Evolutionary conservation across 257 asterid species (phyloP), one percentile per base, ranked within the genome.

Genomic region (Nicotiana attenuata): DNA sequence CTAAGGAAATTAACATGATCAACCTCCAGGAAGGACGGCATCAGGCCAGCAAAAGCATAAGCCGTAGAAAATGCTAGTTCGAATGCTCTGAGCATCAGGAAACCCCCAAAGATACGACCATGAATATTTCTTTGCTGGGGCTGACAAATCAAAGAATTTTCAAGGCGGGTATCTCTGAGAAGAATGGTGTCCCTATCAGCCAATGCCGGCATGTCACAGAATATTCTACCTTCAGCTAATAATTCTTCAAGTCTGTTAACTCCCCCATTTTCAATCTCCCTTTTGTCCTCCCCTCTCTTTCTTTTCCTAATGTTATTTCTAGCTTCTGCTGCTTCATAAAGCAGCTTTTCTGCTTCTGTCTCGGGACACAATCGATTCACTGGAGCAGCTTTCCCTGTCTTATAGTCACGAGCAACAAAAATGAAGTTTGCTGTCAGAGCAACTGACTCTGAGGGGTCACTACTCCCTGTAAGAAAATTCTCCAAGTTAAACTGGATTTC

Each of bases 61-160:
- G 97, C 88, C 1, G 99, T 96, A 80, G 98, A 91, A 81, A 92
- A 92, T 47, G 98, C 99, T 55, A 92, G 82, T 69, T 96, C 99
- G 76, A 96, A 96, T 47, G 98, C 98, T 67, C 98, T 87, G 81
- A 88, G 97, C 97, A 96, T 92, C 84, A 96, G 86, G 85, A 96
- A 96, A 16, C 97, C 99, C 82, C 99, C 99, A 82, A 96, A 96
- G 82, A 96, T 96, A 69, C 98, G 95, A 75, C 98, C 99, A 67
- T 96, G 98, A 69, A 96, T 92, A 87, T 96, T 96, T 87, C 99
- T 90, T 84, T 96, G 98, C 87, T 96, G 99, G 14, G 99, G 99
- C 91, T 96, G 99, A 82, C 99, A 96, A 81, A 96, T 94, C 68
- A 96, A 87, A 76, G 98, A 94, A 89, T 94, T 92, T 87, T 96